Base-by-base conservation (phyloP, 2,329 filamentous ascomycete genomes). In the Talaromyces islandicus region DNA sequence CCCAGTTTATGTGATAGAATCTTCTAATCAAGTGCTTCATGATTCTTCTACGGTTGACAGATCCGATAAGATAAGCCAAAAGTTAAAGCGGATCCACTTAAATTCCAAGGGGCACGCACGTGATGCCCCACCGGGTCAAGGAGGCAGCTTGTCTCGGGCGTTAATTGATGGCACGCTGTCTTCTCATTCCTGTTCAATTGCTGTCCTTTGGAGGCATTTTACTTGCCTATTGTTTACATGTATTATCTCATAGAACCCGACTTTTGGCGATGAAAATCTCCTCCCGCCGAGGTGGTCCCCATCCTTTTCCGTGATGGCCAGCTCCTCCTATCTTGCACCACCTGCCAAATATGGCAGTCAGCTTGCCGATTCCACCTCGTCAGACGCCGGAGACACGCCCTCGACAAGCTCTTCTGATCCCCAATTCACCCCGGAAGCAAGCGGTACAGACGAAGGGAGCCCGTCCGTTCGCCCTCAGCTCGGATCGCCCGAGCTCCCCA, bases 401-500 rank as follows among this genome's bases (percentile, higher is more conserved):
- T 71, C 68, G 27, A 54, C 46, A 60, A 64, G 63, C 48, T 70
- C 71, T 38, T 63, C 68, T 6, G 68, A 67, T 43, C 60, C 65
- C 19, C 71, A 64, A 60, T 70, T 72, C 41, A 76, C 72, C 0
- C 74, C 74, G 4, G 67, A 68, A n/a, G 74, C 73, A 9, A 71
- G 70, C 58, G 61, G 61, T 21, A 70, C 71, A 10, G 68, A 71
- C 7, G 65, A 69, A 25, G 70, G 68, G 2, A 60, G 56, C 48
- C 52, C 62, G 17, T 19, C 25, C 14, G 50, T 25, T 43, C 60
- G 60, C n/a, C 61, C 63, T 0, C 58, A 56, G 10, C 67, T 65
- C 32, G 64, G 66, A 2, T 58, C 63, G 17, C 57, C 58, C 9
- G 66, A 69, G 17, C 58, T 67, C 1, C 63, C 72, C 53, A 71